Evolutionary conservation across 768 basidiomycete genomes (phyloP), one percentile per base, ranked within the genome.

Genomic region (Lactifluus piperatus): DNA sequence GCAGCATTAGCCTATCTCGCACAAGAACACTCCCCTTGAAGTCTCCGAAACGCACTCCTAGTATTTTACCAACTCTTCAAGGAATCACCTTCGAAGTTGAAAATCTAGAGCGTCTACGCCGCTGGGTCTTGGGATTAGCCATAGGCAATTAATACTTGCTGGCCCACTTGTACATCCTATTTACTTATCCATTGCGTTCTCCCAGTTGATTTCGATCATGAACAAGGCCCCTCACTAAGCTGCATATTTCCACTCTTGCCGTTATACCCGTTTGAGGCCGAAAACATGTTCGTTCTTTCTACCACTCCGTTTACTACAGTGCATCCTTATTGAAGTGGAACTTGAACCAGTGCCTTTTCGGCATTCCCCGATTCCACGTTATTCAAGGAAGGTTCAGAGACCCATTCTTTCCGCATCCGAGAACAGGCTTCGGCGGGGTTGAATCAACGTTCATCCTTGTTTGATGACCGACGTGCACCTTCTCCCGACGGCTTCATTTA

Each of bases 301-400:
- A 22, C 11, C 24, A 11, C 50, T 41, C 4, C 29, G 11, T 26
- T 20, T 36, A n/a, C n/a, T n/a, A n/a, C n/a, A n/a, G n/a, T n/a
- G n/a, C n/a, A 1, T 32, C 54, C 34, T 34, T 51, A 48, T 56
- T 62, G 54, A 69, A 55, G 22, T 24, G 34, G 24, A 47, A n/a
- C 27, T 46, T 20, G 41, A 46, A 2, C 51, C 62, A 97, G 94
- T 56, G 90, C 93, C 2, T 97, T 97, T 70, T 90, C 88, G 7
- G 84, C 91, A 1, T 93, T 97, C 67, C 94, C 94, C 0, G 94
- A 97, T 68, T 92, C 92, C 0, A 73, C 84, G 1, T 84, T 90
- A 56, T 91, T 91, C 57, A 84, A 89, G 47, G 85, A 94, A 68
- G 92, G 92, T 6, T 83, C 84, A 0, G 84, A 90, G 67, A 77